These are phyloP conservation scores for Arabidopsis hybrid DNA, from an alignment of 441 rosid species.

Conservation along the genomic window DNA sequence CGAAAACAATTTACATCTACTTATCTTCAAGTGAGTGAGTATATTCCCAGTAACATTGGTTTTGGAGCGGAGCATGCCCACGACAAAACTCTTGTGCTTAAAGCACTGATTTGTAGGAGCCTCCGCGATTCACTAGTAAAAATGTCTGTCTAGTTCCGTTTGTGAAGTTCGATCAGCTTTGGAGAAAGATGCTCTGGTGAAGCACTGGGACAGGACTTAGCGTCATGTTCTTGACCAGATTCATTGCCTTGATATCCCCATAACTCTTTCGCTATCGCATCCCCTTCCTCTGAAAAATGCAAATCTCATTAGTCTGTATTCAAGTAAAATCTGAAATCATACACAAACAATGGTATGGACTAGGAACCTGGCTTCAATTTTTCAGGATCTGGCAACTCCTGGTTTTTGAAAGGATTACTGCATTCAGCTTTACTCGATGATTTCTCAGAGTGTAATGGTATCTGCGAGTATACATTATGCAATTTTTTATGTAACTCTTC, in stretches of 20 bases:
- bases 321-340: conserved; percentile 17
- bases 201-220: conserved; percentile 31
- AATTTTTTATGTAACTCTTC: conserved; percentile 65
- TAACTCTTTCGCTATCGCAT: conserved; percentile 47
- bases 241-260: conserved; percentile 49
- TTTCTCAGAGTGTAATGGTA: conserved; percentile 49
- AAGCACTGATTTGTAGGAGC: conserved; percentile 1
- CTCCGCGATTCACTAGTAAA: not conserved
- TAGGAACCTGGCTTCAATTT: conserved; percentile 55
- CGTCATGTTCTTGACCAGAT: conserved; percentile 34
- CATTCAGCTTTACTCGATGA: conserved; percentile 35
- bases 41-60: conserved; percentile 2
- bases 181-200: conserved; percentile 40
- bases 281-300: conserved; percentile 51
- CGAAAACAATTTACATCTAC: conserved; percentile 9
- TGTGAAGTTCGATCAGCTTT: conserved; percentile 41
- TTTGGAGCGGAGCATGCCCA: conserved; percentile 36
- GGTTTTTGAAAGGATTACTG: conserved; percentile 29
- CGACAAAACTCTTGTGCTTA: conserved; percentile 25
- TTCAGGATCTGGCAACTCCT: conserved; percentile 45
- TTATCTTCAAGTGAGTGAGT: conserved; percentile 24
- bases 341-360: conserved; percentile 22
- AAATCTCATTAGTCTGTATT: conserved; percentile 3
- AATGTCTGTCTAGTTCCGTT: conserved; percentile 26
- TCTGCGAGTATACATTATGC: conserved; percentile 70